Conservation (phyloP, 2,329 filamentous ascomycete genomes). For the Rutstroemia sp. region DNA sequence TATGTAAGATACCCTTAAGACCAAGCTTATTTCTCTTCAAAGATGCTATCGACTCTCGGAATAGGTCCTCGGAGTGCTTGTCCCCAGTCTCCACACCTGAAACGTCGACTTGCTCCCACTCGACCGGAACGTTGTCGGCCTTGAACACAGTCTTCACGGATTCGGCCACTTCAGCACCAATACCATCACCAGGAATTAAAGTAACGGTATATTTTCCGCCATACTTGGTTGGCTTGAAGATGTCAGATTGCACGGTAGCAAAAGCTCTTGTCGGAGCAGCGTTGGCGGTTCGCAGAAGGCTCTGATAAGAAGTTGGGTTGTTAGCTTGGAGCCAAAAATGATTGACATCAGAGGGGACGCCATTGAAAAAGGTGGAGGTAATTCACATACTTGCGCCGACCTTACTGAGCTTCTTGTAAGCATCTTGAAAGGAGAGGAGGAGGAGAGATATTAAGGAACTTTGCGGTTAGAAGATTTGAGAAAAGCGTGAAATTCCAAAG, state of each 20-base stretch:
- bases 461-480: slow-evolving; percentile 1
- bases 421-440: slow-evolving; percentile 19
- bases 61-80: slow-evolving; percentile 87
- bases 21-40: slow-evolving; percentile 98
- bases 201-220: slow-evolving; percentile 99
- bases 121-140: slow-evolving; percentile 95
- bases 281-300: slow-evolving; percentile 28
- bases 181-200: slow-evolving; percentile 96
- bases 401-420: slow-evolving; percentile 28
- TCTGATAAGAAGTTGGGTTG: slow-evolving; percentile 26
- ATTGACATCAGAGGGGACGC: slow-evolving; percentile 14
- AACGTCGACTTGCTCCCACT: slow-evolving; percentile 98
- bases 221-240: slow-evolving; percentile 96
- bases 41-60: slow-evolving; percentile 90
- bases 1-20: slow-evolving; percentile 98
- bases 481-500: slow-evolving; percentile 3
- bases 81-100: slow-evolving; percentile 78
- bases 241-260: slow-evolving; percentile 84
- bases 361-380: slow-evolving; percentile 17
- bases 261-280: slow-evolving; percentile 36
- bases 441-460: not conserved
- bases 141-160: slow-evolving; percentile 99
- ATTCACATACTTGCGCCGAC: slow-evolving; percentile 39
- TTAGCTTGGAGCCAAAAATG: slow-evolving; percentile 5
- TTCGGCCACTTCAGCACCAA: slow-evolving; percentile 95